These are phyloP conservation scores for Hirschfeldia incana DNA, from an alignment of 345 rosid species.

Conservation along the genomic window DNA sequence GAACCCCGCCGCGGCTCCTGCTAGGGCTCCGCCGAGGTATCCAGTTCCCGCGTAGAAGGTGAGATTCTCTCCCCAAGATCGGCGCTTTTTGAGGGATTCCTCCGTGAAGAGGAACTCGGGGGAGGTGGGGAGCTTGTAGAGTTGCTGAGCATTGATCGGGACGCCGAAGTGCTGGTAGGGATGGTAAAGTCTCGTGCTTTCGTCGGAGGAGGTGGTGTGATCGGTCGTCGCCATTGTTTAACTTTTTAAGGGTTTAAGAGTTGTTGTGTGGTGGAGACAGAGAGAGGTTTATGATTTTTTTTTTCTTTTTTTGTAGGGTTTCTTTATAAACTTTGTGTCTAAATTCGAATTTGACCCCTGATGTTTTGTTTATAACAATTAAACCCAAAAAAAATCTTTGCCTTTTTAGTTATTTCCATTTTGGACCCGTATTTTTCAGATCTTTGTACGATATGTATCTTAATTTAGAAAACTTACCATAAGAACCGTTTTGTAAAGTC, in stretches of 20 bases:
- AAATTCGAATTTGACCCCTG: constrained; percentile 29
- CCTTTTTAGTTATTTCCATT: neutral
- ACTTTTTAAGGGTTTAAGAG: constrained; percentile 28
- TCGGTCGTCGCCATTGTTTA: constrained; percentile 44
- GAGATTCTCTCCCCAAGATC: constrained; percentile 96
- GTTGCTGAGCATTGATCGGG: constrained; percentile 46
- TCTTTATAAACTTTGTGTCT: neutral
- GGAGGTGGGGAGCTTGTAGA: constrained; percentile 77
- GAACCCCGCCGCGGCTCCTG: constrained; percentile 61
- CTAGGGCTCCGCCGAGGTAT: constrained; percentile 63
- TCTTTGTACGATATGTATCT: neutral
- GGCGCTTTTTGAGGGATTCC: constrained; percentile 71
- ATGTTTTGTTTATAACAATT: neutral
- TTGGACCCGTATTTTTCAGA: neutral
- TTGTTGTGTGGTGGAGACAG: neutral
- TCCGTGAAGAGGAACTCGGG: constrained; percentile 90
- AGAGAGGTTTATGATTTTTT: neutral
- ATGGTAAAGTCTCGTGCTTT: constrained; percentile 59
- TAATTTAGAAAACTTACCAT: neutral
- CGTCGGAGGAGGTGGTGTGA: constrained; percentile 36
- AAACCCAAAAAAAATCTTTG: neutral
- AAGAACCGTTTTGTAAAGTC: constrained; percentile 7
- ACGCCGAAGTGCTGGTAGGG: constrained; percentile 56
- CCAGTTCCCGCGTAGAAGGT: constrained; percentile 83
- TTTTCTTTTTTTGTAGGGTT: neutral